phyloP scores from a whole-genome alignment of 441 rosid species.

The Manihot esculenta region DNA sequence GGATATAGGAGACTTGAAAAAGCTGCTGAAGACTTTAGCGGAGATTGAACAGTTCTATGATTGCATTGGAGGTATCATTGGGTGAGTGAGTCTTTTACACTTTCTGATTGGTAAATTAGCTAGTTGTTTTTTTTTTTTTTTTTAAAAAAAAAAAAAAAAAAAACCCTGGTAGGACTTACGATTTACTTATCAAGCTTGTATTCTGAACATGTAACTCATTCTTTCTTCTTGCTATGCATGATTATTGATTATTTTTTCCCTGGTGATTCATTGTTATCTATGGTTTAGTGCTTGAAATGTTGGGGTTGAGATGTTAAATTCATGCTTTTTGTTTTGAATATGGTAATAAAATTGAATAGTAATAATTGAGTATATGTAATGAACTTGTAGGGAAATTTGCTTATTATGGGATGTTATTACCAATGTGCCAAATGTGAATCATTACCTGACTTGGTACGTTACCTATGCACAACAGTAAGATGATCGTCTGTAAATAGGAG shows the following conservation, averaged over 20 bases:
- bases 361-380: neutral
- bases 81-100: slow-evolving; percentile 37
- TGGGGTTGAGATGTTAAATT: neutral
- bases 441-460: neutral
- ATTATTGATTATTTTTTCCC: neutral
- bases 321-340: too few relatives aligned
- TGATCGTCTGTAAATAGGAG: neutral
- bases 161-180: too few relatives aligned
- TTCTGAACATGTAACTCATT: neutral
- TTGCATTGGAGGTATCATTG: slow-evolving; percentile 92
- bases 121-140: too few relatives aligned
- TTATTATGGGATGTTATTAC: neutral
- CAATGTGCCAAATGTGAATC: neutral
- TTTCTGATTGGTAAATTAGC: neutral
- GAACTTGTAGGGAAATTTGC: neutral
- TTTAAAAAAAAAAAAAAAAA: too few relatives aligned
- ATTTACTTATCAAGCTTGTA: neutral
- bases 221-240: neutral
- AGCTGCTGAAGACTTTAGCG: slow-evolving; percentile 47
- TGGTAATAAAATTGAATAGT: neutral
- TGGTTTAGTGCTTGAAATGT: neutral
- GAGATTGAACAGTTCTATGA: slow-evolving; percentile 76
- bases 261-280: neutral
- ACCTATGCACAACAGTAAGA: neutral
- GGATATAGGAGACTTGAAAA: slow-evolving; percentile 47